A percentile compares a stretch with the other conserved stretches of the same genome.
Conservation (phyloP, 1,139 yeast species). For the Taphrina flavorubra region DNA sequence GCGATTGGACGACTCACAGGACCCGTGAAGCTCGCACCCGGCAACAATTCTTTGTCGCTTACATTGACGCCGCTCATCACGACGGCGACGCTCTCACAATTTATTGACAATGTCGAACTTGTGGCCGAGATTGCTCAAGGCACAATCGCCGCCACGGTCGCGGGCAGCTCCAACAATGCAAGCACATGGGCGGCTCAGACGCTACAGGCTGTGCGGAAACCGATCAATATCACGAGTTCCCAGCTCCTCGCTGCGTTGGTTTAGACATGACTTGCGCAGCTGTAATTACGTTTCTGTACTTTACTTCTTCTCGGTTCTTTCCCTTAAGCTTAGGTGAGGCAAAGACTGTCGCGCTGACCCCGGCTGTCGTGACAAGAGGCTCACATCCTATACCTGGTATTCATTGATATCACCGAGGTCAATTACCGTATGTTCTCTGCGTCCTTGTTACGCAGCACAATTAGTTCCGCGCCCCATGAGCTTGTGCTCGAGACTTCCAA, state of each 20-base stretch:
- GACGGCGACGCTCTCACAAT: neutral
- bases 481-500: too few species aligned
- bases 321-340: too few species aligned
- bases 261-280: slow-evolving; percentile 1
- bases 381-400: too few species aligned
- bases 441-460: too few species aligned
- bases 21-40: neutral
- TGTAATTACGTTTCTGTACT: neutral
- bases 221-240: slow-evolving; percentile 8
- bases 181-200: slow-evolving; percentile 13
- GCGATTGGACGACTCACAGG: neutral
- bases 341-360: too few species aligned
- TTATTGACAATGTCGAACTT: neutral
- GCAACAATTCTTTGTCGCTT: neutral
- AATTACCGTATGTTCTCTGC: too few species aligned
- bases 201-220: neutral
- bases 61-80: neutral
- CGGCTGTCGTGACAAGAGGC: too few species aligned
- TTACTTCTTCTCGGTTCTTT: too few species aligned
- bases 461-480: too few species aligned
- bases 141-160: neutral
- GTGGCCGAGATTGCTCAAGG: slow-evolving; percentile 1
- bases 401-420: too few species aligned
- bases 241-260: slow-evolving; percentile 4
- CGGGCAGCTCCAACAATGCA: slow-evolving; percentile 1